phyloP scores from a whole-genome alignment of 106 monocot genomes.

The Acanthochlamys bracteata region DNA sequence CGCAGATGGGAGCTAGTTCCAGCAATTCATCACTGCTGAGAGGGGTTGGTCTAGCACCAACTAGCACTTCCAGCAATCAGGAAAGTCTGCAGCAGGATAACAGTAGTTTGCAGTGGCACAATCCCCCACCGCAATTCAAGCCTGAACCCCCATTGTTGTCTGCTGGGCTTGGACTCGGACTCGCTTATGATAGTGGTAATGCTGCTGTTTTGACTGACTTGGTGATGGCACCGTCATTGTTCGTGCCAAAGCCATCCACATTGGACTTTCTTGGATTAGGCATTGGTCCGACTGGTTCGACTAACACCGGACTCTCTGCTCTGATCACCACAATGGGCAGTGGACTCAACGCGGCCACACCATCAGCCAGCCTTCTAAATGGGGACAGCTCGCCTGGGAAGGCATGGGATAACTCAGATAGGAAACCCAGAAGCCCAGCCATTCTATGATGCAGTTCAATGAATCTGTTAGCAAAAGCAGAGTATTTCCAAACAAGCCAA shows the following conservation, averaged over 20 bases:
- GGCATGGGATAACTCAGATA: constrained; percentile 28
- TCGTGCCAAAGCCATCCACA: constrained; percentile 58
- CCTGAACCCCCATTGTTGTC: constrained; percentile 23
- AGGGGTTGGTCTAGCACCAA: constrained; percentile 27
- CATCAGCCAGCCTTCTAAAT: constrained; percentile 1
- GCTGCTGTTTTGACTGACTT: constrained; percentile 14
- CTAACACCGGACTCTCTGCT: constrained; percentile 46
- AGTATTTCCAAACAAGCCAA: too few species aligned
- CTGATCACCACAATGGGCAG: constrained; percentile 50
- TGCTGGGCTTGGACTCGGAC: constrained; percentile 35
- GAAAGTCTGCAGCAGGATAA: constrained; percentile 6
- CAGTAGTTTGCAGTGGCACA: constrained; percentile 5
- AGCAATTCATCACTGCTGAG: constrained; percentile 33
- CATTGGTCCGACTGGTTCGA: constrained; percentile 27
- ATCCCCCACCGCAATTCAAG: constrained; percentile 5
- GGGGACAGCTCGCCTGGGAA: constrained; percentile 4
- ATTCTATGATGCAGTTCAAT: constrained; percentile 10
- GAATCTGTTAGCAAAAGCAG: background rate
- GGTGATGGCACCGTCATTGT: constrained; percentile 37
- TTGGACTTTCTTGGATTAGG: constrained; percentile 78
- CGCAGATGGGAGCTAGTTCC: constrained; percentile 49
- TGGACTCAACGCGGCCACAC: constrained; percentile 21
- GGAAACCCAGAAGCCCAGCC: constrained; percentile 24
- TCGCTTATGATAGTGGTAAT: constrained; percentile 14
- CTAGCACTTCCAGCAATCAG: constrained; percentile 5